These are phyloP conservation scores for Lepidopterella palustris DNA, from an alignment of 495 filamentous ascomycete species.

Conservation along the genomic window DNA sequence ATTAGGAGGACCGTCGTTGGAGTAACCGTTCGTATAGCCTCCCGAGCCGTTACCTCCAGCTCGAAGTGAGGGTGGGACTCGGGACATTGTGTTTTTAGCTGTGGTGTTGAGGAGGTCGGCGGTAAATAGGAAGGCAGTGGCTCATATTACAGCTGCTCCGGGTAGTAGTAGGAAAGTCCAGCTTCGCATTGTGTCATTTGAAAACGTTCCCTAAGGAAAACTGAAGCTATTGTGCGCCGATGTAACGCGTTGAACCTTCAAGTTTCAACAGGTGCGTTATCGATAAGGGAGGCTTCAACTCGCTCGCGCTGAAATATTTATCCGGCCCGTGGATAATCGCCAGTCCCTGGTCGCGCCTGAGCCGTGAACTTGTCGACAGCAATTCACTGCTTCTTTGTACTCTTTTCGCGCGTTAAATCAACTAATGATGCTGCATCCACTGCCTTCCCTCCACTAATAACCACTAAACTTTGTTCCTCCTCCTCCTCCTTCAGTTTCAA, in stretches of 20 bases:
- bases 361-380: too few species aligned
- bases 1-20: slow-evolving; percentile 4
- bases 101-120: background rate
- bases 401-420: background rate
- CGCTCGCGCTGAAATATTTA: too few species aligned
- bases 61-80: slow-evolving; percentile 13
- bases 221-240: too few species aligned
- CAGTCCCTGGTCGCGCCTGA: too few species aligned
- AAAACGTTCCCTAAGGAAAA: too few species aligned
- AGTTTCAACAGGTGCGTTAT: too few species aligned
- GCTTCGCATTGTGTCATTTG: too few species aligned
- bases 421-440: background rate
- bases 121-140: background rate
- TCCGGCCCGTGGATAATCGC: too few species aligned
- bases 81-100: slow-evolving; percentile 17
- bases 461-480: background rate
- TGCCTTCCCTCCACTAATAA: too few species aligned
- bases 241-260: too few species aligned
- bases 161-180: too few species aligned
- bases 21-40: slow-evolving; percentile 22
- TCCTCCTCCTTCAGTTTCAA: background rate
- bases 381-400: background rate
- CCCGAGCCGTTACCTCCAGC: slow-evolving; percentile 15
- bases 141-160: slow-evolving; percentile 2
- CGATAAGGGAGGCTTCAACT: too few species aligned